Evolutionary conservation across 2,329 filamentous ascomycete species (phyloP).

Genomic region (Lasiodiplodia citricola): DNA sequence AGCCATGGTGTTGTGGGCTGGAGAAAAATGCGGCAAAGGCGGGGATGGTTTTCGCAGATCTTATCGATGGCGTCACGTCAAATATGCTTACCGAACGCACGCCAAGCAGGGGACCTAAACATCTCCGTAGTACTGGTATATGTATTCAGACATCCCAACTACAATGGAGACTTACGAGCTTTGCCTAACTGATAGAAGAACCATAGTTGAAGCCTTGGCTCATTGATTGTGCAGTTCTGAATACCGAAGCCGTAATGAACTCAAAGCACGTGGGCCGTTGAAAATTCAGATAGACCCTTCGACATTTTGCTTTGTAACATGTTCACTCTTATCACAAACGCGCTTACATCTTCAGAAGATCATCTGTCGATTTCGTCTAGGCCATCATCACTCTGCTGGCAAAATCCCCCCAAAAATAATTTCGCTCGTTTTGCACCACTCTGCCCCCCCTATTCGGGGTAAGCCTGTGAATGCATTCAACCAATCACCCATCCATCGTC

Average conservation of each 20-base stretch:
- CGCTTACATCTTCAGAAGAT: background rate
- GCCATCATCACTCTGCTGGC: background rate
- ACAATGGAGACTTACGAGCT: no score
- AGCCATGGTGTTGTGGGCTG: conserved; percentile 8
- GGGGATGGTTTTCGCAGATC: conserved; percentile 4
- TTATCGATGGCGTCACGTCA: conserved; percentile 21
- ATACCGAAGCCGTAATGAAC: no score
- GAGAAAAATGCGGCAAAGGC: background rate
- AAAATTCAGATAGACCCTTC: no score
- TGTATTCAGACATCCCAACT: no score
- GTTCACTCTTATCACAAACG: background rate
- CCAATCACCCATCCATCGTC: background rate
- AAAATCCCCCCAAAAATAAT: background rate
- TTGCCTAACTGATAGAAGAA: background rate
- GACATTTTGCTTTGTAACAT: no score
- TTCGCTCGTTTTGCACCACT: background rate
- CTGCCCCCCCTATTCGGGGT: background rate
- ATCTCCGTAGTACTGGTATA: no score
- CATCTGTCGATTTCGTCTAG: conserved; percentile 6
- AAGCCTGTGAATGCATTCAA: background rate
- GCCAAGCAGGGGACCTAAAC: background rate
- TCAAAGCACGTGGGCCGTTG: no score
- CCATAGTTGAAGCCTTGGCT: background rate
- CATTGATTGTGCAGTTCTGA: no score
- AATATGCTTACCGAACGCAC: background rate